phyloP scores from a whole-genome alignment of 805 yeast genomes.

The Myxozyma mucilagina region DNA sequence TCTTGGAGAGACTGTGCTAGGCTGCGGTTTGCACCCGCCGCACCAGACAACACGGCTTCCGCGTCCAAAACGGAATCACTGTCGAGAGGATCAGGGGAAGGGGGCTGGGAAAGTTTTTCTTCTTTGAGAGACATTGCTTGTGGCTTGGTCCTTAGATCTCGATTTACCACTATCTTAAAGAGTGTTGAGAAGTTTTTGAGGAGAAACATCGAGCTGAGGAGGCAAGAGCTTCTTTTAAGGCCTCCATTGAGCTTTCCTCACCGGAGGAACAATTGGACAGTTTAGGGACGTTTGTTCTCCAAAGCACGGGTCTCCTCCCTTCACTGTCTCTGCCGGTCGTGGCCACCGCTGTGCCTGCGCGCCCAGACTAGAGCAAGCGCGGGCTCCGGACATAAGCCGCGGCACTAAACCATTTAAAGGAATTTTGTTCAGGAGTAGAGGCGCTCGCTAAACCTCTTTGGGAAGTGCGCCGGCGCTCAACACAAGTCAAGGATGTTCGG shows the following conservation, averaged over 20 bases:
- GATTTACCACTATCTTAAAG: neutral
- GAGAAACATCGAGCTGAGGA: neutral
- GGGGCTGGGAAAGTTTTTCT: neutral
- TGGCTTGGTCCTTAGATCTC: neutral
- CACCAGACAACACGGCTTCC: neutral
- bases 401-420: neutral
- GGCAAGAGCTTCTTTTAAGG: neutral
- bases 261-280: neutral
- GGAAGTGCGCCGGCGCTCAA: conserved; percentile 10
- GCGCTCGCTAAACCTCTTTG: neutral
- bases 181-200: neutral
- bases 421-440: neutral
- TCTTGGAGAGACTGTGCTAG: neutral
- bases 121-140: too few relatives aligned
- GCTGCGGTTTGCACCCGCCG: neutral
- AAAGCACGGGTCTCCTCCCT: neutral
- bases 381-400: neutral
- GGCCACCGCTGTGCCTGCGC: conserved; percentile 11
- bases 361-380: neutral
- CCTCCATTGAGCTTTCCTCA: neutral
- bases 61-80: neutral
- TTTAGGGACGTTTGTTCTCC: neutral
- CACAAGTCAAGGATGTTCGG: neutral
- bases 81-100: neutral
- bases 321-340: conserved; percentile 5